Conservation (phyloP, 441 rosid genomes). For the Populus hybrid region DNA sequence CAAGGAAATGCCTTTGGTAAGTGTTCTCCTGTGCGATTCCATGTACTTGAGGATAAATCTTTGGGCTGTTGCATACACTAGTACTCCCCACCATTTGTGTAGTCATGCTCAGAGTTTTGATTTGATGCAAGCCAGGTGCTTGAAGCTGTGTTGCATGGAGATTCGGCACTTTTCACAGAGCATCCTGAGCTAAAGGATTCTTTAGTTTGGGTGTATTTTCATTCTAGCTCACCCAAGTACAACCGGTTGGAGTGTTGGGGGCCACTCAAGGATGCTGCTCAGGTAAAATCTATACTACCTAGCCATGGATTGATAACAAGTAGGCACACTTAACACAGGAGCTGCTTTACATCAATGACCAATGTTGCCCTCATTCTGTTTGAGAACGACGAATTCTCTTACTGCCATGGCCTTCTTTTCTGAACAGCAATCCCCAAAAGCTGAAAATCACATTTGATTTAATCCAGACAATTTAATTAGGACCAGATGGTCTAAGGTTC, state of each 20-base stretch:
- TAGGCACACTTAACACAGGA: neutral
- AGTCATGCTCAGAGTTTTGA: conserved; percentile 8
- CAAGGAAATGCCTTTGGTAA: conserved; percentile 85
- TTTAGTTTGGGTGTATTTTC: conserved; percentile 74
- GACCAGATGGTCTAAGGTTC: neutral
- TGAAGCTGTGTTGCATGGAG: conserved; percentile 67
- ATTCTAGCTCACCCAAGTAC: conserved; percentile 61
- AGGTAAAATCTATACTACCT: neutral
- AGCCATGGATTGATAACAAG: neutral
- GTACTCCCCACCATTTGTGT: neutral
- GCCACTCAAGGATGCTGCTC: conserved; percentile 58
- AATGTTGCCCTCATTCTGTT: neutral
- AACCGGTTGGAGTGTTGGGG: conserved; percentile 87
- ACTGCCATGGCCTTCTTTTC: neutral
- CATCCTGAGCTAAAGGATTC: conserved; percentile 70
- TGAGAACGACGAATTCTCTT: neutral
- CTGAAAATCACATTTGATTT: neutral
- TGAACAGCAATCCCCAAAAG: neutral
- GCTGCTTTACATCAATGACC: neutral
- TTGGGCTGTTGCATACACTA: neutral
- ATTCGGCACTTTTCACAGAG: conserved; percentile 53
- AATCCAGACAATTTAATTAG: neutral
- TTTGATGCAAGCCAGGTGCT: conserved; percentile 48
- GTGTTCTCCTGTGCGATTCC: conserved; percentile 11
- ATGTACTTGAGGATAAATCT: neutral